Percentiles rank a stretch among this genome's conserved stretches.
phyloP scores from a whole-genome alignment of 2,329 filamentous ascomycete species.

The Penicillium sp. region DNA sequence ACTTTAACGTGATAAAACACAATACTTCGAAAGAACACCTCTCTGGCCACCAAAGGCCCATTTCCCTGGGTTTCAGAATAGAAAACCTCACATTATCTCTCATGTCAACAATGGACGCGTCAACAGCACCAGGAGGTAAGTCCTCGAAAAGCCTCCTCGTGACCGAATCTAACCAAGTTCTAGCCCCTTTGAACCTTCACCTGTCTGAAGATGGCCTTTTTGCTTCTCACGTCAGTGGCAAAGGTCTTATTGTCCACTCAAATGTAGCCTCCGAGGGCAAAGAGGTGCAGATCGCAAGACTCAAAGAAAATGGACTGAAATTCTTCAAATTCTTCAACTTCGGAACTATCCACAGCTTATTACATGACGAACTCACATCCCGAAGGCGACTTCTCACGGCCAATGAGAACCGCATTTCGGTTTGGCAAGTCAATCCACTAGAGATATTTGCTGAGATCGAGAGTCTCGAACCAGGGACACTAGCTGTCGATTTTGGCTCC shows the following conservation, averaged over 20 bases:
- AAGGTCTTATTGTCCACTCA: constrained; percentile 36
- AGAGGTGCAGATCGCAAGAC: constrained; percentile 33
- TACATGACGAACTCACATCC: constrained; percentile 15
- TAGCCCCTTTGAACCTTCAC: constrained; percentile 20
- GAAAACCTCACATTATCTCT: not conserved
- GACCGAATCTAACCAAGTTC: not conserved
- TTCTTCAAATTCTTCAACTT: constrained; percentile 31
- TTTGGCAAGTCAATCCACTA: constrained; percentile 41
- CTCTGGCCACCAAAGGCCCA: too few relatives aligned
- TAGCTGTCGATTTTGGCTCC: constrained; percentile 42
- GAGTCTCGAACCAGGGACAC: constrained; percentile 36
- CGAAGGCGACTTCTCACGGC: constrained; percentile 36
- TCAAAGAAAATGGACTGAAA: constrained; percentile 34
- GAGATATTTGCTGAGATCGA: constrained; percentile 44
- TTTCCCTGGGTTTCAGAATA: not conserved
- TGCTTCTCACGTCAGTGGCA: constrained; percentile 31
- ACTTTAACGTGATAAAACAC: not conserved
- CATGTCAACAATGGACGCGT: constrained; percentile 30
- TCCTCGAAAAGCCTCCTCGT: not conserved
- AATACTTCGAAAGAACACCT: not conserved
- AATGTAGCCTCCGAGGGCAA: constrained; percentile 31
- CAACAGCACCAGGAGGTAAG: constrained; percentile 27
- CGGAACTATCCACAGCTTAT: not conserved
- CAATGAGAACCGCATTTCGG: constrained; percentile 35
- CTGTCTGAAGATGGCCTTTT: constrained; percentile 35